These are phyloP conservation scores for Pleurotus ostreatus DNA, from an alignment of 768 basidiomycete species.

Conservation along the genomic window DNA sequence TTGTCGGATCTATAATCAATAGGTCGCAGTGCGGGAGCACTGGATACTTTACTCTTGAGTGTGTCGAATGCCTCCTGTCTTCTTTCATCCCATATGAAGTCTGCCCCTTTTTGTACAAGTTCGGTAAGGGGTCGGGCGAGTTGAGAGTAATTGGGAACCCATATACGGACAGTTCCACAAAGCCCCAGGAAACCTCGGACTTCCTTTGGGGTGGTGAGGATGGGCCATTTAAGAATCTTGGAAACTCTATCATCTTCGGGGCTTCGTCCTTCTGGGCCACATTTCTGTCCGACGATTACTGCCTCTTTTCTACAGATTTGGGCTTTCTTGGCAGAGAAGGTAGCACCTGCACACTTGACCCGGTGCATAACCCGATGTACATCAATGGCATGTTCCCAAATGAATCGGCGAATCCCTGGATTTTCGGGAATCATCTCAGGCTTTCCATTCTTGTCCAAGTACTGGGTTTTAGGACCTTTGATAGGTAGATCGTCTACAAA, in stretches of 20 bases:
- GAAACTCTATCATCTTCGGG: conserved; percentile 22
- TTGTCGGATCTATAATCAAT: conserved; percentile 25
- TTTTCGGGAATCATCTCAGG: conserved; percentile 15
- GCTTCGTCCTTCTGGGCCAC: conserved; percentile 23
- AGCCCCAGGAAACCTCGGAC: conserved; percentile 19
- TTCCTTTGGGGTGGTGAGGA: conserved; percentile 12
- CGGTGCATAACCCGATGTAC: conserved; percentile 25
- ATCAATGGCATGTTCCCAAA: conserved; percentile 30
- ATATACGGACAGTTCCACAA: conserved; percentile 18
- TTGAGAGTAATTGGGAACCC: conserved; percentile 16
- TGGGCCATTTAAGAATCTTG: conserved; percentile 23
- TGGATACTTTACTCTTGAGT: conserved; percentile 7
- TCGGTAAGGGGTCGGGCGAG: conserved; percentile 14
- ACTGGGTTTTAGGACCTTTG: conserved; percentile 20
- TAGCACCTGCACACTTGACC: conserved; percentile 22
- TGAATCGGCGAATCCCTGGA: conserved; percentile 22
- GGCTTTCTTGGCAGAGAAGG: conserved; percentile 25
- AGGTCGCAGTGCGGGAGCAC: conserved; percentile 18
- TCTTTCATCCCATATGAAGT: conserved; percentile 21
- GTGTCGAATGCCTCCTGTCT: conserved; percentile 18
- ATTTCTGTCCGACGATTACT: conserved; percentile 26
- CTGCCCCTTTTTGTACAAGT: conserved; percentile 11
- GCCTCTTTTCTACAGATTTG: conserved; percentile 20
- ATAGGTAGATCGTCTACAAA: conserved; percentile 29
- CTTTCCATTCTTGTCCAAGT: conserved; percentile 16